Evolutionary conservation across 805 yeast genomes (phyloP), one percentile per base, ranked within the genome.

Genomic region (Hagleromyces aurorensis): DNA sequence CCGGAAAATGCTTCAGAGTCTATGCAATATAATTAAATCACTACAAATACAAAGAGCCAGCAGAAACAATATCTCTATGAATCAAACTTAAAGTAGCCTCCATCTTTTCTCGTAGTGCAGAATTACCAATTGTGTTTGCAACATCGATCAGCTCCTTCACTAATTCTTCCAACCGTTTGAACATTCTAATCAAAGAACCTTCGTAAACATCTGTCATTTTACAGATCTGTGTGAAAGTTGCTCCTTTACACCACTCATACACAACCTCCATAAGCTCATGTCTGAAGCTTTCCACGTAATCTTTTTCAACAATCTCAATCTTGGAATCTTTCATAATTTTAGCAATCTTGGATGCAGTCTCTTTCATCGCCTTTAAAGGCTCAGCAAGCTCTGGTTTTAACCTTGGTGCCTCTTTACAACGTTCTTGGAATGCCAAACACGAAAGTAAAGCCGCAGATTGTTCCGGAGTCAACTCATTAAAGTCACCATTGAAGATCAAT

Each of bases 131-230:
- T 10, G 94, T 84, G 51, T 81, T 84, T 2, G 98, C 91, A 9
- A 96, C 97, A 44, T 72, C 77, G 25, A 78, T 76, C 72, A 91
- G 68, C 57, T 91, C 98, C 49, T 89, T 75, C 33, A 91, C 64
- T 67, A 91, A 69, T 55, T 91, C 99, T 57, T 91, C 98, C 32
- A 91, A 65, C 52, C 98, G 71, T 57, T 91, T 80, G 65, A 91
- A 91, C 75, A 84, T 82, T 55, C 99, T 76, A 42, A 91, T 89
- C 51, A 91, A 69, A 13, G 94, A 80, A 23, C 99, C 99, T 63
- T 91, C 99, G 46, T 89, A 91, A 24, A 91, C 97, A 52, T 91
- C 98, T 0, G 98, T 91, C 96, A 91, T 86, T 58, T 89, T 89
- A 64, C 97, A 89, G 40, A 91, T 89, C 55, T 89, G 96, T 0